phyloP scores from a whole-genome alignment of 2,329 filamentous ascomycete species.

The Tolypocladium inflatum region DNA sequence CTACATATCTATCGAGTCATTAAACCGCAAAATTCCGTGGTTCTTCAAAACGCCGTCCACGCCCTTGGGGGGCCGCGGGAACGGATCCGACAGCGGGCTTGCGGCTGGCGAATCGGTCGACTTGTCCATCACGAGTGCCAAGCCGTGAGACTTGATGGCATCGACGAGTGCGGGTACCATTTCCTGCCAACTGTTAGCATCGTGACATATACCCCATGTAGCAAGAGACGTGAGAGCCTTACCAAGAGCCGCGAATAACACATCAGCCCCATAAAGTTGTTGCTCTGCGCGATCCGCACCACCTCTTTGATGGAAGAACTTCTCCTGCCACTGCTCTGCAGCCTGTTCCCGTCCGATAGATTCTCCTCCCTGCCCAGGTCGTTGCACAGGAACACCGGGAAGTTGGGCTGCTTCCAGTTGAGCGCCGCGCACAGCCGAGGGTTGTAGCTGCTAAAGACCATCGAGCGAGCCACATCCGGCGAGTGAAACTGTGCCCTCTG shows the following conservation, averaged over 20 bases:
- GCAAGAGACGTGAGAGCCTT: conserved; percentile 25
- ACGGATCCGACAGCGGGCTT: conserved; percentile 35
- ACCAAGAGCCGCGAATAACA: conserved; percentile 82
- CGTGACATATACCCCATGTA: too few relatives aligned
- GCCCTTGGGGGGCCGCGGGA: conserved; percentile 60
- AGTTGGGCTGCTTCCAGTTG: conserved; percentile 99
- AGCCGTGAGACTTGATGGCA: conserved; percentile 86
- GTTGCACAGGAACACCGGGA: conserved; percentile 91
- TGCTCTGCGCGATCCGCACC: conserved; percentile 83
- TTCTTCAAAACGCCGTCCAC: conserved; percentile 80
- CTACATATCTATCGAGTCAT: conserved; percentile 75
- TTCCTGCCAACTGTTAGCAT: conserved; percentile 45
- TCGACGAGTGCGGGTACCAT: conserved; percentile 88
- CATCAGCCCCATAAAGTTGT: conserved; percentile 97
- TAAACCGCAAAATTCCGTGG: conserved; percentile 85
- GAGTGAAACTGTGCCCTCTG: conserved; percentile 54
- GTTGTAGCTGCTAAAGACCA: conserved; percentile 93
- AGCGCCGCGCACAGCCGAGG: conserved; percentile 81
- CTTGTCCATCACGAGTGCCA: conserved; percentile 86
- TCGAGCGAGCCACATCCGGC: conserved; percentile 66
- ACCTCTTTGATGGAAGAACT: conserved; percentile 89
- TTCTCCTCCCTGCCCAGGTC: conserved; percentile 62
- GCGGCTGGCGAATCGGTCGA: conserved; percentile 45
- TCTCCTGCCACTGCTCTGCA: conserved; percentile 54
- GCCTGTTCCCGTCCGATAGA: conserved; percentile 23